These are phyloP conservation scores for Fibroporia radiculosa DNA, from an alignment of 768 basidiomycete species.

Conservation along the genomic window DNA sequence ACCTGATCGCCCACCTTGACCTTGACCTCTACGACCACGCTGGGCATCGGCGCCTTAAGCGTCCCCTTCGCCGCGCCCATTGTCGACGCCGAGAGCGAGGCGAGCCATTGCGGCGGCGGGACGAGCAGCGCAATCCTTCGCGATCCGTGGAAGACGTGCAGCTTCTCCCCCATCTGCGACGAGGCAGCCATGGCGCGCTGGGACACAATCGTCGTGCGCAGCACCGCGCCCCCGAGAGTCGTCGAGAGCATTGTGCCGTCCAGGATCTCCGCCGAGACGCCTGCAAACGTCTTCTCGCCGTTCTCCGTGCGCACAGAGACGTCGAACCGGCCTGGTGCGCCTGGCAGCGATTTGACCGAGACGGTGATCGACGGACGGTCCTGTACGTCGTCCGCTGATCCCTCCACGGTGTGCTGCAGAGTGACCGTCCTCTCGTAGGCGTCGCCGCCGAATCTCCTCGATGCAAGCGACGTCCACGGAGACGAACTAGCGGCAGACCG, in stretches of 20 bases:
- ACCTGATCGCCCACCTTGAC: conserved; percentile 74
- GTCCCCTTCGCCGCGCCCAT: conserved; percentile 51
- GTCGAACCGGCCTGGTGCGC: conserved; percentile 28
- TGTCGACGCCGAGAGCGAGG: conserved; percentile 56
- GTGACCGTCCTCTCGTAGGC: conserved; percentile 52
- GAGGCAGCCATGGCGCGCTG: conserved; percentile 51
- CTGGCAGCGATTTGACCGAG: conserved; percentile 16
- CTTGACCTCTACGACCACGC: conserved; percentile 81
- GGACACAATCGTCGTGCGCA: conserved; percentile 65
- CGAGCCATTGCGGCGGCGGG: conserved; percentile 66
- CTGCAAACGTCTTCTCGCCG: conserved; percentile 32
- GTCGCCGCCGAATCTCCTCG: conserved; percentile 76
- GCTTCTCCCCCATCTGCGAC: conserved; percentile 54
- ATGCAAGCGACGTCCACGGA: conserved; percentile 65
- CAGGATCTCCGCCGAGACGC: conserved; percentile 48
- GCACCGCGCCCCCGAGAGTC: conserved; percentile 42
- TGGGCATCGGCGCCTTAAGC: conserved; percentile 86
- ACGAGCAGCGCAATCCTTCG: conserved; percentile 51
- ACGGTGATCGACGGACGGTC: no score
- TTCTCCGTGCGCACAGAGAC: conserved; percentile 36
- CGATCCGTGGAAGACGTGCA: conserved; percentile 67
- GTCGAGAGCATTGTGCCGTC: conserved; percentile 46
- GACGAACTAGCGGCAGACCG: conserved; percentile 26
- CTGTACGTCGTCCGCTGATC: conserved; percentile 30
- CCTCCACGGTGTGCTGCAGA: conserved; percentile 53